A percentile compares a stretch with the other conserved stretches of the same genome.
phyloP scores from a whole-genome alignment of 2,329 filamentous ascomycete genomes.

The Calonectria henricotiae region DNA sequence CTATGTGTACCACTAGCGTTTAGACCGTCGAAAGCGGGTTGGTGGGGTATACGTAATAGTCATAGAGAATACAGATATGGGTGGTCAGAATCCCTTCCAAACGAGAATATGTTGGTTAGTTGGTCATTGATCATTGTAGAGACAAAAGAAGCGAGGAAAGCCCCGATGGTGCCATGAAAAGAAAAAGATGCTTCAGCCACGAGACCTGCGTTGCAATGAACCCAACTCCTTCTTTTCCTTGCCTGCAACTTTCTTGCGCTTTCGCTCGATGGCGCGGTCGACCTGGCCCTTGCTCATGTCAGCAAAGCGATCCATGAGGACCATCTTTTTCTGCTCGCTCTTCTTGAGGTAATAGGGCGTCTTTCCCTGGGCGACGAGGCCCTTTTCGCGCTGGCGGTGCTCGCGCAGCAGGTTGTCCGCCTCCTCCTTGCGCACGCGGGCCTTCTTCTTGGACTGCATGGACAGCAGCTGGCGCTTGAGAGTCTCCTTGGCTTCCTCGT shows the following conservation, averaged over 20 bases:
- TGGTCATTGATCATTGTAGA: background rate
- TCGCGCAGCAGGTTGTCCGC: slow-evolving; percentile 79
- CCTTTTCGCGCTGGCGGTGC: slow-evolving; percentile 88
- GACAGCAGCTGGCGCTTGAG: slow-evolving; percentile 83
- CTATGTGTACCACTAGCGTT: slow-evolving; percentile 29
- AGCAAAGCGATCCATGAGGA: slow-evolving; percentile 84
- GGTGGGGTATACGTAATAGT: slow-evolving; percentile 32
- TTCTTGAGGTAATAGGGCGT: slow-evolving; percentile 94
- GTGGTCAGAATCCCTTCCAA: slow-evolving; percentile 13
- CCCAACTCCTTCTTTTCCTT: slow-evolving; percentile 87
- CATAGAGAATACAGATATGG: slow-evolving; percentile 34
- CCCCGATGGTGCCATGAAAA: background rate
- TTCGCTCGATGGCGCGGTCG: slow-evolving; percentile 87
- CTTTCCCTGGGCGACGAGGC: slow-evolving; percentile 90
- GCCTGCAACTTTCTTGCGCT: slow-evolving; percentile 88
- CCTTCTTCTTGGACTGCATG: slow-evolving; percentile 84
- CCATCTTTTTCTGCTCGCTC: slow-evolving; percentile 90
- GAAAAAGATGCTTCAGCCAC: slow-evolving; percentile 25
- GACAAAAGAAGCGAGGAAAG: background rate
- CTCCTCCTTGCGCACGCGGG: slow-evolving; percentile 79
- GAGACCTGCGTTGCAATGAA: slow-evolving; percentile 55
- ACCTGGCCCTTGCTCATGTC: slow-evolving; percentile 89
- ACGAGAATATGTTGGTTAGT: background rate
- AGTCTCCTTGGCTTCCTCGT: slow-evolving; percentile 75
- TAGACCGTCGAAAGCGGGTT: slow-evolving; percentile 32